Conservation (phyloP, 495 filamentous ascomycete species). For the Neurospora discreta region DNA sequence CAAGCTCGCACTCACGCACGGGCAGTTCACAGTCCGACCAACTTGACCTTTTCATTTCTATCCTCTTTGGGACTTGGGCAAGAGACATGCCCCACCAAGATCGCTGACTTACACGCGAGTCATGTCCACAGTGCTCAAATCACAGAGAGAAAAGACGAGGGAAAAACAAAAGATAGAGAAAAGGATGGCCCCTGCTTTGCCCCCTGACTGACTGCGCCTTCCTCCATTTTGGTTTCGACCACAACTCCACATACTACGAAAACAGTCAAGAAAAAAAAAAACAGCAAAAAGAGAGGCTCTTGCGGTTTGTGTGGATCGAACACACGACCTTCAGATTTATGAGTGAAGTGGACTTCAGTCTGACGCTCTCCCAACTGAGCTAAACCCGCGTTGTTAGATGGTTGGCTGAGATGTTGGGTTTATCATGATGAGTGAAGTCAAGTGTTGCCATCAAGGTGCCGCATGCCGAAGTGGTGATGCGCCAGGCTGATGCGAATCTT, state of each 20-base stretch:
- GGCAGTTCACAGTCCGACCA: background rate
- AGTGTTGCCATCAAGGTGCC: background rate
- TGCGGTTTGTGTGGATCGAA: background rate
- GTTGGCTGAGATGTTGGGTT: background rate
- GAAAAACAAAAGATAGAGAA: no score
- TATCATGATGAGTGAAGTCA: background rate
- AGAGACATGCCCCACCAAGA: background rate
- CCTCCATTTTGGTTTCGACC: background rate
- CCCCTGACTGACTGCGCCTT: background rate
- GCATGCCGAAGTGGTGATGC: background rate
- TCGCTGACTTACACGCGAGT: background rate
- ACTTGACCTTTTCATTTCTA: background rate
- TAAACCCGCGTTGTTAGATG: background rate
- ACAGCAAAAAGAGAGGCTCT: background rate
- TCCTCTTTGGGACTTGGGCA: background rate
- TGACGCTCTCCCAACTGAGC: background rate
- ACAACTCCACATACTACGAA: background rate
- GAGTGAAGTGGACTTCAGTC: no score
- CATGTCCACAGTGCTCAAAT: background rate
- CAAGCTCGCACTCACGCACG: background rate
- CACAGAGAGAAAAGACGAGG: background rate
- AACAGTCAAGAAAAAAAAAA: accelerated
- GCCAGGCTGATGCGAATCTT: background rate
- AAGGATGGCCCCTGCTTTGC: background rate
- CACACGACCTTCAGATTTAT: background rate